Evolutionary conservation across 345 rosid species (phyloP).

Genomic region (Gossypium ekmanianum): DNA sequence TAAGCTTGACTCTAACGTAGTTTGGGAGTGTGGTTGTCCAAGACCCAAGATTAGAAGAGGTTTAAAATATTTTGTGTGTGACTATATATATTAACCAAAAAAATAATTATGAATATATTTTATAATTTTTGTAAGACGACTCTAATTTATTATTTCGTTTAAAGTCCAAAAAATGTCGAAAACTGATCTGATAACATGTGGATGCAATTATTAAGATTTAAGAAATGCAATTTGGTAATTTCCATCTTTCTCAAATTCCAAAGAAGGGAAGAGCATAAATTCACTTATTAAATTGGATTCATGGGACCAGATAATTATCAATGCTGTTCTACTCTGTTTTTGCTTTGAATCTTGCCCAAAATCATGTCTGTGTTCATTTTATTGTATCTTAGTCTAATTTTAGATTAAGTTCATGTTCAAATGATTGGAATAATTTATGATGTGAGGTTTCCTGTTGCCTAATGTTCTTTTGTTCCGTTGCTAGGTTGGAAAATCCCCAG

Average conservation of each 20-base stretch:
- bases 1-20: fast-evolving
- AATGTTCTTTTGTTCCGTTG: neutral
- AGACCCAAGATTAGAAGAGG: fast-evolving
- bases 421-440: neutral
- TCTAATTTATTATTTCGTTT: too few relatives aligned
- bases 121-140: too few relatives aligned
- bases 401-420: neutral
- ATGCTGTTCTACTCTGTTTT: neutral
- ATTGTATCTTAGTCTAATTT: neutral
- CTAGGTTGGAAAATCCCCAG: neutral
- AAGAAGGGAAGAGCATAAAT: neutral
- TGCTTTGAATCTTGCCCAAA: neutral
- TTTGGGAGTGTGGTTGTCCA: fast-evolving
- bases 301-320: neutral
- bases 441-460: neutral
- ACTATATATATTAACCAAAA: too few relatives aligned
- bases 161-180: too few relatives aligned
- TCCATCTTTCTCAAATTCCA: neutral
- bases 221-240: neutral
- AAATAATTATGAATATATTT: too few relatives aligned
- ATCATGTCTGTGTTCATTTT: neutral
- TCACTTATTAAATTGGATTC: neutral
- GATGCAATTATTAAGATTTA: too few relatives aligned
- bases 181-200: too few relatives aligned
- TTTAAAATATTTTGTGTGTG: fast-evolving